Evolutionary conservation across 805 yeast genomes (phyloP), one percentile per base, ranked within the genome.

Genomic region (Saturnispora zaruensis): DNA sequence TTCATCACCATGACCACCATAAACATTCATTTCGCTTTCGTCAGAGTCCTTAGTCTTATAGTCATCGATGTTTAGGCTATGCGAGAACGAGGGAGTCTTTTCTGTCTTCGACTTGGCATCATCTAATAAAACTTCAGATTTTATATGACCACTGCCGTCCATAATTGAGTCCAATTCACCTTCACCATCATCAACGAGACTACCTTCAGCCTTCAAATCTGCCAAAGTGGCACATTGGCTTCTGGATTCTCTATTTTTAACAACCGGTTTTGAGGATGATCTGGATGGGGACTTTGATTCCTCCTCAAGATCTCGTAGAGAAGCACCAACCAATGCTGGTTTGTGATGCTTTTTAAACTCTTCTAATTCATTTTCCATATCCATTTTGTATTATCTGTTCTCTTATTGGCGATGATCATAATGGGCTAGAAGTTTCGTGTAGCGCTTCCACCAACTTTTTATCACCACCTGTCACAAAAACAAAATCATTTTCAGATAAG

Each of bases 151-250:
- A 44, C 70, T 68, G 11, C 70, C 69, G 56, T 80, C 84, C 58
- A 81, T 63, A 44, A 77, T 68, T 20, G 68, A 64, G 24, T 73
- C 81, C 56, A 80, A 73, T 53, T 72, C 76, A 55, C 73, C 81
- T 53, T 73, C 78, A 53, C 76, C 82, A 49, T 79, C 84, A 45
- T 76, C 82, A 53, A 79, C 61, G 6, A 81, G 64, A 3, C 82
- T 82, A 37, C 82, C 77, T 42, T 78, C 76, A 7, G 62, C 66
- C 18, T 57, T 62, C 28, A 70, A 57, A 18, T 72, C 70, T 23
- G 59, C 68, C 23, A 71, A 61, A 2, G 68, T 57, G n/a, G 40
- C 33, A 4, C 59, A 52, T 24, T 58, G 57, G 9, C 54, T 58
- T 20, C 57, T 56, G 14, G 68, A 67, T 25, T 61, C 64, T 54